Conservation (phyloP, 2,329 filamentous ascomycete genomes). For the Bipolaris cookei region DNA sequence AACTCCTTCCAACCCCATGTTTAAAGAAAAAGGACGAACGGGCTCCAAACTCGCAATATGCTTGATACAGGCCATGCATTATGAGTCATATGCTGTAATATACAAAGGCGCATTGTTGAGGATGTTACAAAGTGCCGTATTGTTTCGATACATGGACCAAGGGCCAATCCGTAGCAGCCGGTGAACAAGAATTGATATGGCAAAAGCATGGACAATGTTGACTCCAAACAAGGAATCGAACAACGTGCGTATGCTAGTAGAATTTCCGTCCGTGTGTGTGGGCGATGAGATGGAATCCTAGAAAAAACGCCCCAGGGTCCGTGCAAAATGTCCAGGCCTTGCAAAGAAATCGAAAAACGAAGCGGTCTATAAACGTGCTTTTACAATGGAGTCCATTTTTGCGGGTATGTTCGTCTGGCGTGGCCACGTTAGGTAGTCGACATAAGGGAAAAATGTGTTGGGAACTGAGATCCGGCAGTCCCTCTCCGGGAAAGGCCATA, state of each 20-base stretch:
- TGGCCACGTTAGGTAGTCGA: constrained; percentile 37
- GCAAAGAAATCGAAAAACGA: constrained; percentile 17
- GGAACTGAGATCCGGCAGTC: constrained; percentile 29
- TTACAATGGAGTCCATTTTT: constrained; percentile 30
- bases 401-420: constrained; percentile 37
- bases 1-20: not conserved
- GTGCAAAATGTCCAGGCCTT: constrained; percentile 34
- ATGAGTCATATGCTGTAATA: constrained; percentile 30
- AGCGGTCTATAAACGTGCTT: constrained; percentile 40
- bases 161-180: not conserved
- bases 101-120: constrained; percentile 32
- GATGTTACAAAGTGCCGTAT: constrained; percentile 18
- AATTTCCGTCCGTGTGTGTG: constrained; percentile 9
- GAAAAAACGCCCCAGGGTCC: constrained; percentile 28
- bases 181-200: not conserved
- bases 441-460: constrained; percentile 17
- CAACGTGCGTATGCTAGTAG: constrained; percentile 1
- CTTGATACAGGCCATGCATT: constrained; percentile 35
- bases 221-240: not conserved
- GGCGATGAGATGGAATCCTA: constrained; percentile 22
- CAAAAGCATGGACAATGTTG: not conserved
- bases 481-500: constrained; percentile 14
- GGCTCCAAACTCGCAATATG: constrained; percentile 7
- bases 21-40: not conserved
- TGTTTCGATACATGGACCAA: constrained; percentile 4